phyloP scores from a whole-genome alignment of 2,329 filamentous ascomycete genomes.

The Claviceps monticola region DNA sequence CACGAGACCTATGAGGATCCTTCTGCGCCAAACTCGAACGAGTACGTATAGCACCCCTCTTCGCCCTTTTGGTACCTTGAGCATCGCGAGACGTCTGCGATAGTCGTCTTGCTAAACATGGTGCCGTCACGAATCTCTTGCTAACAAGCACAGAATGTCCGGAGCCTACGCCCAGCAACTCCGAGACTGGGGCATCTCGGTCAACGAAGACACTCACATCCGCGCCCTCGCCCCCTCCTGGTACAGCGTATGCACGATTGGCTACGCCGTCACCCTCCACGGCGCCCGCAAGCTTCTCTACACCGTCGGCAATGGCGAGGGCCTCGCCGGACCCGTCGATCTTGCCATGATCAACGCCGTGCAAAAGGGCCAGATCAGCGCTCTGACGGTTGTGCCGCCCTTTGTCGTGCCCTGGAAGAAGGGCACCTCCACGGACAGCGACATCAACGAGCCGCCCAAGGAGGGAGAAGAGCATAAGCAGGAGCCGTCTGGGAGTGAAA shows the following conservation, averaged over 20 bases:
- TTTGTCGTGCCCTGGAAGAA: not conserved
- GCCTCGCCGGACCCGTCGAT: not conserved
- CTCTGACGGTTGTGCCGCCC: not conserved
- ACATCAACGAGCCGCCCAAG: not conserved
- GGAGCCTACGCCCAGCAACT: not conserved
- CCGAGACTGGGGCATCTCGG: not conserved
- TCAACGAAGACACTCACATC: not conserved
- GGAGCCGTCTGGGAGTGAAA: not conserved
- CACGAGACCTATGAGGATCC: not conserved
- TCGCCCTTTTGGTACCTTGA: too few relatives aligned
- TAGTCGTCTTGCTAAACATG: too few relatives aligned
- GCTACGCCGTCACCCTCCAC: not conserved
- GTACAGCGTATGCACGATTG: slow-evolving; percentile 3
- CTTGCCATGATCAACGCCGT: slow-evolving; percentile 1
- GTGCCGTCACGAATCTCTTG: not conserved
- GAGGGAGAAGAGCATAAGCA: not conserved
- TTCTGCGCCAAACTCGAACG: not conserved
- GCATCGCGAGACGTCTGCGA: too few relatives aligned
- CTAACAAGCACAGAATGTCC: not conserved
- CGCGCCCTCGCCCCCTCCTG: not conserved
- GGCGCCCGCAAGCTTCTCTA: slow-evolving; percentile 1
- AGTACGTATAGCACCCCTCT: not conserved
- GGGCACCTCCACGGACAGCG: not conserved
- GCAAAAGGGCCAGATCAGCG: not conserved
- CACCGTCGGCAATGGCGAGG: not conserved